phyloP scores from a whole-genome alignment of 2,329 filamentous ascomycete species.

The Bipolaris bicolor region DNA sequence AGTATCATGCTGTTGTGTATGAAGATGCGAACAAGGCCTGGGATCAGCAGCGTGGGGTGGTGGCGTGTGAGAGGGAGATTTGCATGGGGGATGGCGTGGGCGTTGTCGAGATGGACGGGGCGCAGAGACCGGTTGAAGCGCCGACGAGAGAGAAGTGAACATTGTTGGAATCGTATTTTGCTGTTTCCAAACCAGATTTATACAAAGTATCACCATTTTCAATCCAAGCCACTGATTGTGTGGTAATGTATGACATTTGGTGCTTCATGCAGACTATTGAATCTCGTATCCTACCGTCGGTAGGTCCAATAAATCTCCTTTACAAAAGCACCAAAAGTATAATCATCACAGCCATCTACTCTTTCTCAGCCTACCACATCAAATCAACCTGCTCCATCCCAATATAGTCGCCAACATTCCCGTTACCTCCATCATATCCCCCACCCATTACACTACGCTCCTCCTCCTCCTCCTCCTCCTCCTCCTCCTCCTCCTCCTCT shows the following conservation, averaged over 20 bases:
- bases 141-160: neutral
- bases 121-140: conserved; percentile 16
- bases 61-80: neutral
- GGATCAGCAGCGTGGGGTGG: conserved; percentile 13
- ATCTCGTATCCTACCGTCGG: too few relatives aligned
- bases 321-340: neutral
- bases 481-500: neutral
- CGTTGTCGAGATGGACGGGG: conserved; percentile 21
- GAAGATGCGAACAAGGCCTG: conserved; percentile 12
- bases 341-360: neutral
- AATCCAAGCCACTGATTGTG: too few relatives aligned
- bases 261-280: too few relatives aligned
- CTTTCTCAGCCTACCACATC: neutral
- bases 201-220: too few relatives aligned
- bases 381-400: neutral
- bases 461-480: neutral
- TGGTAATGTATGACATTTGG: too few relatives aligned
- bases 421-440: neutral
- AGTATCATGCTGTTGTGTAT: neutral
- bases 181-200: too few relatives aligned
- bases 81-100: neutral
- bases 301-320: neutral
- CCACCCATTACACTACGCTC: neutral
- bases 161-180: too few relatives aligned
- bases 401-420: neutral